Base-by-base conservation (phyloP, 2,329 filamentous ascomycete species). In the Penicillium decumbens region DNA sequence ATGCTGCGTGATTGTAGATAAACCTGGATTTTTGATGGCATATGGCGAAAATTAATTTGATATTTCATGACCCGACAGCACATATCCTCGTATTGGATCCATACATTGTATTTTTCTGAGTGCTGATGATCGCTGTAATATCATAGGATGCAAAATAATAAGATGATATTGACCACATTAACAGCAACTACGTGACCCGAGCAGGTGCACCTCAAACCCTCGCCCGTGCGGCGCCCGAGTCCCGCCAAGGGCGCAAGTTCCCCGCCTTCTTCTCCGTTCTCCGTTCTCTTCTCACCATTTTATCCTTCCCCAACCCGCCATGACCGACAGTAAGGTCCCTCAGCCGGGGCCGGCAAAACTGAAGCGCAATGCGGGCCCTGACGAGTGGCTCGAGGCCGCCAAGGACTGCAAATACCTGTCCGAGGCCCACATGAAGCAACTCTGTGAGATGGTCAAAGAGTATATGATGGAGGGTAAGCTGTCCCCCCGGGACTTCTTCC, bases 361-460 rank as follows among this genome's bases (percentile, higher is more conserved):
- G 58, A 84, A 83, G 56, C 83, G 87, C 49, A 88, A 89, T 69
- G 88, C 91, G 33, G 89, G 89, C 12, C 84, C 95, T 29, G 89
- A 96, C 70, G 91, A 97, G 75, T 98, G 93, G 93, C 80, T 98
- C 28, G 88, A 93, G 68, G 88, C 95, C 72, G 93, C 93, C 39
- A 96, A 95, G 74, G 88, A 93, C 72, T 97, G 93, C 76, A 93
- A 95, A 71, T 96, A 97, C 71, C 81, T 98, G 45, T 93, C 93
- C 43, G 93, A 98, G 74, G 77, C 85, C 55, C 89, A 95, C 65
- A 98, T 98, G 93, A 98, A 98, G 79, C 88, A 95, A 72, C 80
- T 98, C 42, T 98, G 93, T 71, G 93, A 98, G 76, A 95, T 95
- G 68, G 93, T 97, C 53, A 98, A 98, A 77, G 93, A 97, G 74